Percentiles rank a stretch among this genome's conserved stretches.
These are phyloP conservation scores for Komagataella pseudopastoris DNA, from an alignment of 805 yeast species.

Conservation along the genomic window DNA sequence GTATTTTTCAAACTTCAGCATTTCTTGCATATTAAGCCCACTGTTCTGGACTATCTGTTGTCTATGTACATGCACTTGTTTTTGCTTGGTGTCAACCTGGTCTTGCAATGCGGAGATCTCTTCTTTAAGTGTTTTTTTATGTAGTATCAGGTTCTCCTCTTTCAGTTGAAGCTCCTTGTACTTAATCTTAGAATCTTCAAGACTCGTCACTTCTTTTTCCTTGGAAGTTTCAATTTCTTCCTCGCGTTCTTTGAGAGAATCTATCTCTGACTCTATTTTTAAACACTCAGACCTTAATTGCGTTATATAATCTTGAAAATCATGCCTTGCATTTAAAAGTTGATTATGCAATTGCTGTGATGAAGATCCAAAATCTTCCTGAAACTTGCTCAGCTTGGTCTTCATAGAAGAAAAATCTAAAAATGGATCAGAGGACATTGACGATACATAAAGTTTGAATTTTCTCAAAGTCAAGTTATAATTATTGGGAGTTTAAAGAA, in stretches of 20 bases:
- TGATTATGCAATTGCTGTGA: neutral
- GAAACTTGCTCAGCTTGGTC: neutral
- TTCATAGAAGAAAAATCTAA: neutral
- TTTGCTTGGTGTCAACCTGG: neutral
- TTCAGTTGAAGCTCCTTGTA: neutral
- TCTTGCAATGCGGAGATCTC: neutral
- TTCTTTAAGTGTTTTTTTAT: neutral
- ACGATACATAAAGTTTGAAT: neutral
- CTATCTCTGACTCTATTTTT: neutral
- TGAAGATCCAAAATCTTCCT: neutral
- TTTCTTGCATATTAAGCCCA: conserved; percentile 23
- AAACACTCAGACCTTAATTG: neutral
- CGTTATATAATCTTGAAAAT: neutral
- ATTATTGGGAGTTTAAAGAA: neutral
- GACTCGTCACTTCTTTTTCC: neutral
- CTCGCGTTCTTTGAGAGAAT: neutral
- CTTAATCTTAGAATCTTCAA: neutral
- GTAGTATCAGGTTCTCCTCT: neutral
- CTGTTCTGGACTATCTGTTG: conserved; percentile 21
- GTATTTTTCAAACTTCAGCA: conserved; percentile 28
- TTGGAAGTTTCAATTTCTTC: neutral
- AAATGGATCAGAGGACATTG: neutral
- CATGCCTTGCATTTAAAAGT: neutral
- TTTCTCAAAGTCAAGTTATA: neutral
- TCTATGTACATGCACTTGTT: conserved; percentile 3